Base-by-base conservation (phyloP, 805 yeast genomes). In the Candida sithepensis region DNA sequence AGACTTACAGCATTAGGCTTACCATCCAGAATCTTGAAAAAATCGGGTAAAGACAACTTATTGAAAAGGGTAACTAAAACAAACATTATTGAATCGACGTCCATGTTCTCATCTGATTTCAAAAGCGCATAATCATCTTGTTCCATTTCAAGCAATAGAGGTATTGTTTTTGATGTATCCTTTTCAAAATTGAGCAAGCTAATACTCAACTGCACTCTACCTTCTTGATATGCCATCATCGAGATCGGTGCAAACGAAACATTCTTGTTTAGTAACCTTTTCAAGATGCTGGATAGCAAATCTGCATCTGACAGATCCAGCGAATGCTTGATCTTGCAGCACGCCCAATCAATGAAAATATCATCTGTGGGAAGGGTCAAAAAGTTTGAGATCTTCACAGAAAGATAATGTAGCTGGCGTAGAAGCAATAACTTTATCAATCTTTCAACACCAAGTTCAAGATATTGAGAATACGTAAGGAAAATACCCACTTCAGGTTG, bases 281-380 rank as follows among this genome's bases (percentile, higher is more conserved):
- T 66, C 6, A 76, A 59, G 0, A 92, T 70, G 0, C 67, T 56
- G 20, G 70, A 60, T 39, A 81, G 77, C 10, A 92, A 65, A 33
- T 79, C 80, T 4, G 72, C 70, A 59, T 92, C 97, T 1, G 77
- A 72, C 48, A 74, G 53, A 24, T 74, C 75, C 6, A 73, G 57
- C 14, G 84, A 82, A 26, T 67, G 66, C 48, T 73, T 74, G 21
- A 91, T 80, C 59, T 88, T 86, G 30, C 76, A 67, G 49, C 84
- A 78, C 4, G 96, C 91, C 98, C 98, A 94, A 53, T 83, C 77
- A 2, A 80, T 72, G 58, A 84, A 85, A 0, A 94, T 77, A 14
- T 65, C 52, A 58, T 77, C 77, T 43, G 68, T 70, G 40, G 78
- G 81, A 43, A 70, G 65, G 41, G 66, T 68, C 54, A 74, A 70